Evolutionary conservation across 75 land plant genomes (phyloP), one percentile per base, ranked within the genome.

Genomic region (Selaginella moellendorffii): DNA sequence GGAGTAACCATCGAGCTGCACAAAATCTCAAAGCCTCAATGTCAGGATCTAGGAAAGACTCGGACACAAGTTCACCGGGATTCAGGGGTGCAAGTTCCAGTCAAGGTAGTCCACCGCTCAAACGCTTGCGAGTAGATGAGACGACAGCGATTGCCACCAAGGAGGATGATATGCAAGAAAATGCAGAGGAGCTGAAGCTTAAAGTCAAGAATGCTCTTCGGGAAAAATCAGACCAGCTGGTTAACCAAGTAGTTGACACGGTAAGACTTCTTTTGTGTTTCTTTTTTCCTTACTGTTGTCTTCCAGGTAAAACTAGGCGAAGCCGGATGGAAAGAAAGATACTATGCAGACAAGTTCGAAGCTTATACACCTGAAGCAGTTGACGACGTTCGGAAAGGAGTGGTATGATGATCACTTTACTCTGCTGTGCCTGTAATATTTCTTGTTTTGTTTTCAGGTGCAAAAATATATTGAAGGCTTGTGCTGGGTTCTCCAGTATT

Each of bases 401-500:
- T 85, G 53, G 97, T 91, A 71, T 73, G 89, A 25, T 0, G 28
- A 54, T 30, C 18, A 23, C 25, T 24, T 51, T 54, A 19, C 58
- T 29, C 58, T 63, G 62, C 42, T 19, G 26, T 59, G 30, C 0
- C 31, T 26, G n/a, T 19, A 2, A 9, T 5, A 56, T 56, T 56
- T 8, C 66, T 61, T 72, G 10, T 21, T 42, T 72, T 27, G 58
- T 61, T 74, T 24, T 30, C 63, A 91, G 97, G 99, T 86, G 27
- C 61, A 69, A 25, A 80, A 75, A 56, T 93, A 78, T 63, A 81
- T 87, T 5, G 99, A 93, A 71, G 99, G 99, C 0, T 67, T 93
- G 26, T 93, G 99, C 68, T 93, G 99, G 99, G 90, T 93, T 30
- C 78, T 93, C 90, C 95, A 81, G 29, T 93, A 93, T 69, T 93